Conservation (phyloP, 75 land plant species). For the Sequoia sempervirens region DNA sequence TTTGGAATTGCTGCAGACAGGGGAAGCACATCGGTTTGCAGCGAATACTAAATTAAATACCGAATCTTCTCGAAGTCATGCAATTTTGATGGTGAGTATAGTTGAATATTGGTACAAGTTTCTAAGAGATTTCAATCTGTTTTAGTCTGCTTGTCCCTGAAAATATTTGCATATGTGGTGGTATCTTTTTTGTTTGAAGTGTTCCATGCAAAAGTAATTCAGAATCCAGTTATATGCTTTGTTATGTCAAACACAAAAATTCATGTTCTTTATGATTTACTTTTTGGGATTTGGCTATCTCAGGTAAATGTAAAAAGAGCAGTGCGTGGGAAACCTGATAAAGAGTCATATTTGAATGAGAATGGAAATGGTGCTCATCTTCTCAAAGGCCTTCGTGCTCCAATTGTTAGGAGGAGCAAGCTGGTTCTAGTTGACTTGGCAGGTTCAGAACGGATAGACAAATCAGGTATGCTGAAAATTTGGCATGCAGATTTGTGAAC, state of each 20-base stretch:
- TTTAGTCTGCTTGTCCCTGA: background rate
- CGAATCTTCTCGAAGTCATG: constrained; percentile 99
- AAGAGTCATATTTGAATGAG: constrained; percentile 45
- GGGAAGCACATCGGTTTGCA: constrained; percentile 95
- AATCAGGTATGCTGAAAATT: constrained; percentile 58
- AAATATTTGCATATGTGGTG: background rate
- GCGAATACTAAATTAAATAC: constrained; percentile 98
- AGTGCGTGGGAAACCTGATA: constrained; percentile 44
- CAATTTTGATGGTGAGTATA: constrained; percentile 78
- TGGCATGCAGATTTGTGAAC: background rate
- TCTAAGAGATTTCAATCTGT: background rate
- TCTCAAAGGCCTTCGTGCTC: constrained; percentile 52
- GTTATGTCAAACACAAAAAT: background rate
- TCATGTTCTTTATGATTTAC: background rate
- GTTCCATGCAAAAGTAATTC: background rate
- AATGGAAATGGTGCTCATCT: constrained; percentile 45
- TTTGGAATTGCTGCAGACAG: constrained; percentile 69
- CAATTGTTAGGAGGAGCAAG: constrained; percentile 78
- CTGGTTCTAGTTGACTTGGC: constrained; percentile 89
- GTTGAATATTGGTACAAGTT: background rate
- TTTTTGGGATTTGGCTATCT: background rate
- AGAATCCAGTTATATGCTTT: background rate
- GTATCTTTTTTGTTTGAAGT: background rate
- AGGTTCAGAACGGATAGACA: constrained; percentile 89
- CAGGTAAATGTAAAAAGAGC: constrained; percentile 86